Base-by-base conservation (phyloP, 2,329 filamentous ascomycete species). In the Aspergillus awamori region DNA sequence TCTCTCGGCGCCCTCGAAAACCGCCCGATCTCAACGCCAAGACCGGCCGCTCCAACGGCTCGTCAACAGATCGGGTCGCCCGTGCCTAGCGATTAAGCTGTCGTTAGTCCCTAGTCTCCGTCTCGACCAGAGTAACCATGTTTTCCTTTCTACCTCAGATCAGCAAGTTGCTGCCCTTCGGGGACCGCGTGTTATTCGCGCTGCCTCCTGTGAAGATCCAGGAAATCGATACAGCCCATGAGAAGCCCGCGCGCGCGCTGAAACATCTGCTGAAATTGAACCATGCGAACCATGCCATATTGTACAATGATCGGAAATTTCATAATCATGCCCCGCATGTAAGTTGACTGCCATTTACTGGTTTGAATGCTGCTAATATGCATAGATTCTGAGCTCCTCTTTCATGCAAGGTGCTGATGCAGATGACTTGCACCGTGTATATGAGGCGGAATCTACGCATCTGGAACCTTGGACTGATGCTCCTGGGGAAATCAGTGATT, bases 211-310 rank as follows among this genome's bases (percentile, higher is more conserved):
- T 94, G 58, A 82, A 90, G 65, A 83, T 92, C 60, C 87, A 96
- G 77, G 86, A 90, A 74, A 85, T 97, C 69, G 94, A 98, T 79
- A 89, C 89, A 5, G 84, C 87, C 52, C 84, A 88, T 8, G 92
- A 96, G 72, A 94, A 92, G 75, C 84, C 90, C 59, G 87, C 90
- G 17, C 84, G 94, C 63, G 91, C 91, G 20, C 83, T 99, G 63
- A 97, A 96, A 80, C 93, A 98, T 77, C 82, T 99, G 13, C 77
- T 99, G 63, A 92, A 91, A 76, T 89, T 93, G 56, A 98, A 98
- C 75, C 95, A 99, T 79, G 89, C 89, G 67, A 97, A 95, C 74
- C 86, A 96, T 77, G 87, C 92, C 33, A 88, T 98, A 67, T 79
- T 97, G 58, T 95, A 91, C 75, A 87, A 93, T 74, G 75, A 90